These are phyloP conservation scores for Phytophthora tubulina DNA, from an alignment of 352 stramenopile genomes.

Conservation along the genomic window DNA sequence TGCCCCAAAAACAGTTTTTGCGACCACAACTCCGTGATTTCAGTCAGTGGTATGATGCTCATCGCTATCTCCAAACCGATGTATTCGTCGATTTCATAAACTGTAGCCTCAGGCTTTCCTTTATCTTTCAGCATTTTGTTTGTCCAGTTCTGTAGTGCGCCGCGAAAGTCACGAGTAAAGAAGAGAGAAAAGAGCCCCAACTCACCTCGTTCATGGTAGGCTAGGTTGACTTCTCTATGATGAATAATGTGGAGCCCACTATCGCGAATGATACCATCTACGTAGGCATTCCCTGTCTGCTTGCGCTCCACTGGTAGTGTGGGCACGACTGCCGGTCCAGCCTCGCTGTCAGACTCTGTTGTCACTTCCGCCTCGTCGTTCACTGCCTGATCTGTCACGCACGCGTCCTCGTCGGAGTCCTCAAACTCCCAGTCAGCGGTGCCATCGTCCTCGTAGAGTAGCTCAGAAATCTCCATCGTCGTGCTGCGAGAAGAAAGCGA, in stretches of 20 bases:
- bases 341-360: not conserved
- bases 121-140: conserved; percentile 16
- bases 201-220: not conserved
- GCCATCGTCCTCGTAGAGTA: not conserved
- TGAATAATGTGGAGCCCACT: not conserved
- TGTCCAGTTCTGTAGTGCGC: conserved; percentile 6
- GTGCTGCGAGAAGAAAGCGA: not conserved
- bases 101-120: conserved; percentile 2
- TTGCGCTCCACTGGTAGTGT: too few species aligned
- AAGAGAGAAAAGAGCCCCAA: not conserved
- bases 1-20: conserved; percentile 18
- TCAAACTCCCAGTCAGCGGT: not conserved
- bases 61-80: conserved; percentile 17
- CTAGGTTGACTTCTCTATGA: not conserved
- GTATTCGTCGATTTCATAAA: conserved; percentile 10
- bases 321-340: too few species aligned
- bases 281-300: not conserved
- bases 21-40: conserved; percentile 23
- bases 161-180: not conserved
- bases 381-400: not conserved
- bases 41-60: conserved; percentile 9
- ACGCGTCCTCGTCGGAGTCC: not conserved
- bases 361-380: not conserved
- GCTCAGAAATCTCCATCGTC: not conserved
- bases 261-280: not conserved